Base-by-base conservation (phyloP, 306 rosid genomes). In the Ziziphus jujuba region DNA sequence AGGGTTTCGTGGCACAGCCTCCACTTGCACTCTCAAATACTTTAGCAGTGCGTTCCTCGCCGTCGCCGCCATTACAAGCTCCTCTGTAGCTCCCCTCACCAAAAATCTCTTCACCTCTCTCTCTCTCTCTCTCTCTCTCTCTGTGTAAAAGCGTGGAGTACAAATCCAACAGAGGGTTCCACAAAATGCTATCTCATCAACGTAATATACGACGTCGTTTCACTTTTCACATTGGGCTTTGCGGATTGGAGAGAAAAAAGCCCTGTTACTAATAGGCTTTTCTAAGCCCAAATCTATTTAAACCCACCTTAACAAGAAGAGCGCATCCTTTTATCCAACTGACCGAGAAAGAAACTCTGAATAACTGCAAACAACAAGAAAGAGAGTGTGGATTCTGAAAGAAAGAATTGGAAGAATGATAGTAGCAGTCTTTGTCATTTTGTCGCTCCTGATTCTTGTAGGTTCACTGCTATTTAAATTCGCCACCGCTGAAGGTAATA, bases 31-130 rank as follows among this genome's bases (percentile, higher is more conserved):
- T 84, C 91, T 93, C 43, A 93, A 63, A 76, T 90, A 77, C 52
- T 87, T 86, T 31, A 90, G 67, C 16, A 93, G n/a, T 66, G 71
- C 66, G 25, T 33, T 73, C 72, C 82, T 86, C 79, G 92, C 96
- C 85, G 97, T 86, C 79, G 92, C 96, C 85, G 97, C 99, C 98
- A 86, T 90, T 66, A 72, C 43, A 50, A 56, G 72, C 63, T 40
- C 50, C 24, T 36, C 35, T 3, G 1, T 49, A 19, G 3, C 43
- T 36, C 45, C 45, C 0, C 45, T 40, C 45, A 40, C 45, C 7
- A 40, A 8, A 36, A 11, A 7, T 36, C 11, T 34, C 24, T 47
- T 28, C 34, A 6, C 33, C 34, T 60, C 31, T 55, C 71, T 57
- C 65, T 61, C 61, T 45, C 22, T 36, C 34, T 3, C n/a, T 11